Conservation (phyloP, 768 basidiomycete genomes). For the Lactarius pseudohatsudake region DNA sequence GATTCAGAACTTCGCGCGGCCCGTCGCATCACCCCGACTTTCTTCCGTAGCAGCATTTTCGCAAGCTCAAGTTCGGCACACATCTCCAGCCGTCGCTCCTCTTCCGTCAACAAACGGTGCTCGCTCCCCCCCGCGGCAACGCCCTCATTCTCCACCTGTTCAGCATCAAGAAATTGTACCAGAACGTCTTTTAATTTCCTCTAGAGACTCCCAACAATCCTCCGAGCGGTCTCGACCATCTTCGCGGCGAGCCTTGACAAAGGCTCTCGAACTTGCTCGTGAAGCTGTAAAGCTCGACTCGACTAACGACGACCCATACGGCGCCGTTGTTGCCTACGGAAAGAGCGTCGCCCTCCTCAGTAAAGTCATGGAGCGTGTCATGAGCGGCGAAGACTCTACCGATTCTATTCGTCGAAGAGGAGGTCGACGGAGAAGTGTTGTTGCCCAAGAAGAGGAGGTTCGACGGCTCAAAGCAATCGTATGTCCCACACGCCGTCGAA, state of each 20-base stretch:
- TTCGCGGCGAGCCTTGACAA: conserved; percentile 81
- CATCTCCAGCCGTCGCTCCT: conserved; percentile 34
- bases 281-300: conserved; percentile 88
- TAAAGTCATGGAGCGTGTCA: conserved; percentile 90
- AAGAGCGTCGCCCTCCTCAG: conserved; percentile 83
- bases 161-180: conserved; percentile 43
- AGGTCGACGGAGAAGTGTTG: conserved; percentile 70
- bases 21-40: conserved; percentile 48
- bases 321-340: conserved; percentile 86
- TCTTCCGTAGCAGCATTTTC: conserved; percentile 63
- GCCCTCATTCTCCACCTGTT: conserved; percentile 30
- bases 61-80: conserved; percentile 45
- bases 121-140: conserved; percentile 57
- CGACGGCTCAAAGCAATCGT: conserved; percentile 84
- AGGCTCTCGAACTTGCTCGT: conserved; percentile 82
- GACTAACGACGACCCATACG: conserved; percentile 84
- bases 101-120: conserved; percentile 51
- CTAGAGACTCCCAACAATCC: conserved; percentile 43
- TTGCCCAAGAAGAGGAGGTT: conserved; percentile 92
- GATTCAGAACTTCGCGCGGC: conserved; percentile 36
- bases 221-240: conserved; percentile 63
- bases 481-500: conserved; percentile 39
- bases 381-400: conserved; percentile 78
- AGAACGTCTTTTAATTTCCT: conserved; percentile 46
- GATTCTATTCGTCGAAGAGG: conserved; percentile 57